Base-by-base conservation (phyloP, 371 early-diverging fungal species). In the Zychaea mexicana region DNA sequence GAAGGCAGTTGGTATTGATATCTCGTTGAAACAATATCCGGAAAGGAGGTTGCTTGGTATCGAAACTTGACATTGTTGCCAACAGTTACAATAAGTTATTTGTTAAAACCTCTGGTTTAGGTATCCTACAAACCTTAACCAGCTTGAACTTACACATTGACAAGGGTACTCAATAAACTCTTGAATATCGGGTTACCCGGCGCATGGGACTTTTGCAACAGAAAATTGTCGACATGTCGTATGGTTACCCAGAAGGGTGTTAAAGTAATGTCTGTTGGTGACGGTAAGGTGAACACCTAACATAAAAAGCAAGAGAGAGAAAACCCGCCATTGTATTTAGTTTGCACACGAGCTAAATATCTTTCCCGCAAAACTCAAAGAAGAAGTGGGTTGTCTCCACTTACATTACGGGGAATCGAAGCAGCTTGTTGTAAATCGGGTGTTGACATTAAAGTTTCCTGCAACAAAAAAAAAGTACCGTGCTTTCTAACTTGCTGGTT, bases 31-130 rank as follows among this genome's bases (percentile, higher is more conserved):
- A 90, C 3, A 96, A 67, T 27, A 98, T 93, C 33, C 98, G 90
- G 74, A 85, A 98, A 3, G 96, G 94, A 2, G 95, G 91, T 66
- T 96, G 94, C 75, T 94, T 95, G 24, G 95, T 94, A 69, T 97
- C 98, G 49, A 98, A 89, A 9, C 55, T 65, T 36, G 21, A 42
- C 9, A n/a, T 54, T 33, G 10, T 17, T 36, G 39, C 54, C 12
- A 19, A 24, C 13, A 42, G 33, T 39, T 27, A 42, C 21, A 22
- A 27, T 3, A 56, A 19, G n/a, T 17, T 52, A 5, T 17, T 5
- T 32, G 13, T 19, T 8, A 7, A 5, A 32, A 8, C 33, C 38
- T 12, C 0, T 8, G 42, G 4, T 15, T 17, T 13, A 42, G 13
- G n/a, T 7, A 38, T 13, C 39, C 19, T 21, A 30, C 42, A 26